Conservation (phyloP, 2,329 filamentous ascomycete genomes). For the Furcasterigmium furcatum region DNA sequence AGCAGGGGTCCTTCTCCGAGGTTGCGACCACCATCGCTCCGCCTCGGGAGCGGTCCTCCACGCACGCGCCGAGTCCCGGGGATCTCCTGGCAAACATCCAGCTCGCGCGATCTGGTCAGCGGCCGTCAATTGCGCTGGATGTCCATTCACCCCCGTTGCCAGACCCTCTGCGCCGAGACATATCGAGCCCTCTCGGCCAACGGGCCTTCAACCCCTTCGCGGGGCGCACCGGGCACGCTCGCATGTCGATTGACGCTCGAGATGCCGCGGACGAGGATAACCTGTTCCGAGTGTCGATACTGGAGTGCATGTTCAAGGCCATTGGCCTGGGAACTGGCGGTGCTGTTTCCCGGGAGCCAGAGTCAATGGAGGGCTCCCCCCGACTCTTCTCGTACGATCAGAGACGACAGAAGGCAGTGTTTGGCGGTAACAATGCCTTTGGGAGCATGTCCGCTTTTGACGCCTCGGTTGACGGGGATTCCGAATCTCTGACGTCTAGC, state of each 20-base stretch:
- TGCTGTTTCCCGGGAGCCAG: conserved; percentile 60
- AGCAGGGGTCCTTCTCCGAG: conserved; percentile 39
- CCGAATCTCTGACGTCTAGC: conserved; percentile 77
- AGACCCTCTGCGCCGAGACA: conserved; percentile 17
- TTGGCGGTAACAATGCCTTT: conserved; percentile 74
- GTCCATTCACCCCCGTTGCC: conserved; percentile 13
- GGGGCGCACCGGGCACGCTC: conserved; percentile 40
- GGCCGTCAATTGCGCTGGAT: conserved; percentile 24
- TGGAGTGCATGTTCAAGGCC: conserved; percentile 94
- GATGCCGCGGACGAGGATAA: conserved; percentile 86
- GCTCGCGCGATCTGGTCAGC: conserved; percentile 57
- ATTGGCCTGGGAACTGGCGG: conserved; percentile 75
- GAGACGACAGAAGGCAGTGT: conserved; percentile 72
- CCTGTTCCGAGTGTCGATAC: conserved; percentile 82
- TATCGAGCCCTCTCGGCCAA: conserved; percentile 44
- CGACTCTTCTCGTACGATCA: conserved; percentile 81
- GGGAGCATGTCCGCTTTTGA: conserved; percentile 87
- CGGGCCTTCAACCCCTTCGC: conserved; percentile 54
- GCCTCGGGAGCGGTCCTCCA: conserved; percentile 35
- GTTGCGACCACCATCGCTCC: conserved; percentile 35
- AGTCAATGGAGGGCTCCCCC: conserved; percentile 83
- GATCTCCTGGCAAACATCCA: conserved; percentile 81
- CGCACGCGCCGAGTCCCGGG: conserved; percentile 61
- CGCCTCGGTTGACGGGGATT: conserved; percentile 73
- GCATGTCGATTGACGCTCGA: conserved; percentile 61